A percentile compares a stretch with the other conserved stretches of the same genome.
phyloP scores from a whole-genome alignment of 495 filamentous ascomycete genomes.

The Aspergillus nidulans region DNA sequence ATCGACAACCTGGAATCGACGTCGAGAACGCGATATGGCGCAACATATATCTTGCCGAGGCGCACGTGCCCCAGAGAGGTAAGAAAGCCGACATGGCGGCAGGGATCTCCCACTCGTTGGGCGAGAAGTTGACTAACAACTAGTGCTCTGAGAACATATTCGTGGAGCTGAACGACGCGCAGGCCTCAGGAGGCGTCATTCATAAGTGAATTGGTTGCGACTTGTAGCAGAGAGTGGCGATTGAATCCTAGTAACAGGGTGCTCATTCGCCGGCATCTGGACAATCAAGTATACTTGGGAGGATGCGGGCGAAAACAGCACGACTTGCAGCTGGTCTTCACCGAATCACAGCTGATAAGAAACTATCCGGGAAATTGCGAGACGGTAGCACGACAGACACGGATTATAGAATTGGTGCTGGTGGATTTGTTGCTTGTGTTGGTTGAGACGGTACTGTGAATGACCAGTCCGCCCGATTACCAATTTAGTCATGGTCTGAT shows the following conservation, averaged over 20 bases:
- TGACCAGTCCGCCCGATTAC: neutral
- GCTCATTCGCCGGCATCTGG: slow-evolving; percentile 7
- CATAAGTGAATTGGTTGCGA: slow-evolving; percentile 15
- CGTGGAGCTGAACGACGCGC: too few species aligned
- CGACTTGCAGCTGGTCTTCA: slow-evolving; percentile 4
- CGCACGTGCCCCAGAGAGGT: slow-evolving; percentile 10
- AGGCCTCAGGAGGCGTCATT: too few species aligned
- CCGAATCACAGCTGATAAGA: neutral
- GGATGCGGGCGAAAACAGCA: neutral
- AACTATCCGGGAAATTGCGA: neutral
- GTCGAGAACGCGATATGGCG: slow-evolving; percentile 27
- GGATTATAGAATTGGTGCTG: too few species aligned
- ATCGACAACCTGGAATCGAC: slow-evolving; percentile 25
- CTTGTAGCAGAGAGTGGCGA: slow-evolving; percentile 9
- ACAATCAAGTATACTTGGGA: neutral
- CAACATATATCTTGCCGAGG: slow-evolving; percentile 23
- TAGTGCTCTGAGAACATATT: too few species aligned
- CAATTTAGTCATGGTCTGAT: neutral
- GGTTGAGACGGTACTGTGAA: neutral
- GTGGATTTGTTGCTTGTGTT: too few species aligned
- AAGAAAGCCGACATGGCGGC: slow-evolving; percentile 6
- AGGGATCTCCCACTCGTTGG: slow-evolving; percentile 1
- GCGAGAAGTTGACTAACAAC: neutral
- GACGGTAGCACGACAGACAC: too few species aligned
- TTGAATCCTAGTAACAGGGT: slow-evolving; percentile 18